phyloP scores from a whole-genome alignment of 257 asterid species.

The Scutellaria baicalensis region DNA sequence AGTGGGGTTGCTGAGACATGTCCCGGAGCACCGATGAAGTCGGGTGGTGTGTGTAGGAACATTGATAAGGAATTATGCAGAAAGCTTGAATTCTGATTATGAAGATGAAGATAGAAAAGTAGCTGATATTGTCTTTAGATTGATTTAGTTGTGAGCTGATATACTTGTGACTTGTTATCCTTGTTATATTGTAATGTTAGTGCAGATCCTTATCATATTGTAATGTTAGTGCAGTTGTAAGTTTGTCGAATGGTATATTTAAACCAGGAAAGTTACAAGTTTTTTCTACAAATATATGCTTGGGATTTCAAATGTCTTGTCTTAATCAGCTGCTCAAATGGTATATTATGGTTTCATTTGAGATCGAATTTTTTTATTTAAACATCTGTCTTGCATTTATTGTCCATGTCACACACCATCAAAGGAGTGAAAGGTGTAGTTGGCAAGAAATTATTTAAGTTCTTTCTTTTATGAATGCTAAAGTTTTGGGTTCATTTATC shows the following conservation, averaged over 20 bases:
- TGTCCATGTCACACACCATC: no score
- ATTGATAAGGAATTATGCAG: conserved; percentile 41
- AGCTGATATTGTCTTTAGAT: not conserved
- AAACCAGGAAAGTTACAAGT: not conserved
- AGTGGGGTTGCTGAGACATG: conserved; percentile 40
- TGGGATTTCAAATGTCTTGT: not conserved
- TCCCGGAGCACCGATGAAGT: conserved; percentile 50
- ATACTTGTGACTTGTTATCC: not conserved
- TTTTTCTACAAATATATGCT: not conserved
- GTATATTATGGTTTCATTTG: not conserved
- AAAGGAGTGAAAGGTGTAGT: no score
- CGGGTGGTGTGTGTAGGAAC: conserved; percentile 16
- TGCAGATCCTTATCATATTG: not conserved
- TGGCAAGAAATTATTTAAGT: no score
- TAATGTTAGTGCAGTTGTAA: not conserved
- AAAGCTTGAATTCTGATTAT: conserved; percentile 43
- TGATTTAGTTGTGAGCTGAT: not conserved
- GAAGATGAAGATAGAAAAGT: not conserved
- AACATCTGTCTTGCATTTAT: no score
- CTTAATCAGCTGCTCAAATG: not conserved
- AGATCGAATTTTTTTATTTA: no score
- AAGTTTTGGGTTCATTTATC: not conserved
- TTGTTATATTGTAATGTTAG: not conserved
- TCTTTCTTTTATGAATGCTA: no score
- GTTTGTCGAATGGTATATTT: conserved; percentile 1